Evolutionary conservation across 2,329 filamentous ascomycete genomes (phyloP), one percentile per base, ranked within the genome.

Genomic region (Fusarium goolgardi): DNA sequence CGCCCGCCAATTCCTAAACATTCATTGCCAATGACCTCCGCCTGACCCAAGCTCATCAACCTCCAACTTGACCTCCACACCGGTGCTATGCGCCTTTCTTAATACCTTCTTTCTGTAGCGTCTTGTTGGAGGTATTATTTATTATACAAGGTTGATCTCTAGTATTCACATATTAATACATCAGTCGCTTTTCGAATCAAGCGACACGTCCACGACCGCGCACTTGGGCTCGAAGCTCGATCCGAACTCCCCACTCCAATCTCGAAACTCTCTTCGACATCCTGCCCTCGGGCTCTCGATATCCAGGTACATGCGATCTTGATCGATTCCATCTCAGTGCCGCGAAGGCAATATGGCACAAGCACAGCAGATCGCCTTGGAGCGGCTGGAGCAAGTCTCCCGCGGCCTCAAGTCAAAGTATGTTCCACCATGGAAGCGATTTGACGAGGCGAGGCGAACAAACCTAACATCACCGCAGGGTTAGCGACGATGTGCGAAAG

Each of bases 401-500:
- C 83, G 84, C 65, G 86, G 87, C 66, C 79, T 88, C 34, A 84
- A 82, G 70, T 86, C 85, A 62, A 85, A 84, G 86, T 88, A 73
- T 59, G 79, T 65, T 57, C 27, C 32, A 37, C 32, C 32, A 44
- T 18, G 8, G 25, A 29, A 45, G 21, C 29, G 29, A 23, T 20
- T 35, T 31, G n/a, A 18, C 45, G 35, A 21, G 44, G 18, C 29
- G n/a, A 31, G 13, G 7, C 32, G 13, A 50, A 35, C 25, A 21
- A 44, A 52, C 29, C 72, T 76, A 57, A 75, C 59, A 20, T n/a
- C 18, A 18, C 21, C n/a, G 10, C 49, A 81, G 79, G 25, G 67
- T 65, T 21, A 72, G 73, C 63, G 86, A 88, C 67, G 83, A 87
- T 70, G 77, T 81, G 45, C 80, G 84, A 60, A 84, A 84, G 71